A percentile compares a stretch with the other conserved stretches of the same genome.
Conservation (phyloP, 306 rosid genomes). For the Pterocarpus macrocarpus region DNA sequence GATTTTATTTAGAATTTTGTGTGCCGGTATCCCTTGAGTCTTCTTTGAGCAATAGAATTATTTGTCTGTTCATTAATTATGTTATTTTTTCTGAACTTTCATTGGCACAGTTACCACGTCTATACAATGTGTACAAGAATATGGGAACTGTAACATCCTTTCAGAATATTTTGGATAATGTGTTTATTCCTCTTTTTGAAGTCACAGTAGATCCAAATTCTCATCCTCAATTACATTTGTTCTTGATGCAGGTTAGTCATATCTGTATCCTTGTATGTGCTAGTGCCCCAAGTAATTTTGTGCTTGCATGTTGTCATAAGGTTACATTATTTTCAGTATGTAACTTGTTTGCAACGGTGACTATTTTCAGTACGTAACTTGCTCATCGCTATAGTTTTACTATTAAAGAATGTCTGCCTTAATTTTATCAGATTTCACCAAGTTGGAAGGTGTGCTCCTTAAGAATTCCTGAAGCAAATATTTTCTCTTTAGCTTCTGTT, state of each 20-base stretch:
- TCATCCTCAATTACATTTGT: constrained; percentile 85
- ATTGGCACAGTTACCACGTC: constrained; percentile 77
- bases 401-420: constrained; percentile 5
- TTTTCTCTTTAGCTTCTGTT: background rate
- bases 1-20: constrained; percentile 12
- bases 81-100: constrained; percentile 36
- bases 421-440: constrained; percentile 1
- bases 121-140: constrained; percentile 76
- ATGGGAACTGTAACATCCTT: constrained; percentile 89
- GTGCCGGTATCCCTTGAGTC: constrained; percentile 2
- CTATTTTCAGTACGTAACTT: background rate
- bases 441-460: background rate
- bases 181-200: constrained; percentile 84
- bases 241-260: constrained; percentile 75
- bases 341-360: background rate
- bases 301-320: constrained; percentile 25
- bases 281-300: background rate
- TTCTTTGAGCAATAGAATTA: constrained; percentile 20
- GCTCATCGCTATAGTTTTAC: background rate
- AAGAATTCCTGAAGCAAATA: background rate
- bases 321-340: constrained; percentile 3
- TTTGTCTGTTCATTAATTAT: constrained; percentile 23
- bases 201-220: constrained; percentile 83
- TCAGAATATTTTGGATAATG: constrained; percentile 82
- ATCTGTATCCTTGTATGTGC: constrained; percentile 5